Conservation (phyloP, 176 grass and related monocot species). For the Carex kokanica region DNA sequence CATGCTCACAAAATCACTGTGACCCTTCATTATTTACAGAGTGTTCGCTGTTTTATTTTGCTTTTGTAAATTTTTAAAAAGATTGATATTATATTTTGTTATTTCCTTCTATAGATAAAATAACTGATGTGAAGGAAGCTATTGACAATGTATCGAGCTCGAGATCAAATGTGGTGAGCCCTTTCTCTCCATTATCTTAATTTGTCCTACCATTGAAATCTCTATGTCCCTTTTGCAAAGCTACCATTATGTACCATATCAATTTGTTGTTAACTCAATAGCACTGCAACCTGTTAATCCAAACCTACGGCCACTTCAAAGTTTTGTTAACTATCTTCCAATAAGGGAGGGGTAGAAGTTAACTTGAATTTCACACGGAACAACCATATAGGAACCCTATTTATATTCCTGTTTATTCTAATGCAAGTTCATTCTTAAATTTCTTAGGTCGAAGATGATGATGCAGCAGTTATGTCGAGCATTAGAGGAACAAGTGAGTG, state of each 20-base stretch:
- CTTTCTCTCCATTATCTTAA: background rate
- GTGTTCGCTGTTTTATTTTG: background rate
- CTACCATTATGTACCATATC: background rate
- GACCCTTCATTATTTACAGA: background rate
- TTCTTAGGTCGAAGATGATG: slow-evolving; percentile 63
- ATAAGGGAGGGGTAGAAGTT: background rate
- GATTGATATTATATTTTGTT: background rate
- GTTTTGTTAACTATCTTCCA: background rate
- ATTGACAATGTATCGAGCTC: slow-evolving; percentile 33
- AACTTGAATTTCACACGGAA: background rate
- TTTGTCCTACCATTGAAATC: background rate
- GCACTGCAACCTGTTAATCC: background rate
- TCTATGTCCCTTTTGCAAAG: background rate
- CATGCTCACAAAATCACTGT: background rate
- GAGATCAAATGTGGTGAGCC: slow-evolving; percentile 43
- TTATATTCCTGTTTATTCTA: background rate
- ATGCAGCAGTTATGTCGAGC: slow-evolving; percentile 26
- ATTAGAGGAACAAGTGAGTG: slow-evolving; percentile 63
- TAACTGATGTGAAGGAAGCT: slow-evolving; percentile 29
- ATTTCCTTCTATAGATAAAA: slow-evolving; percentile 32
- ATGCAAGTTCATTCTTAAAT: background rate
- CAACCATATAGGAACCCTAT: slow-evolving; percentile 1
- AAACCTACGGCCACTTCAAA: background rate
- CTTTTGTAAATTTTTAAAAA: background rate
- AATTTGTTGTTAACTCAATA: background rate